Evolutionary conservation across 2,329 filamentous ascomycete genomes (phyloP).

Genomic region (Pyricularia sp.): DNA sequence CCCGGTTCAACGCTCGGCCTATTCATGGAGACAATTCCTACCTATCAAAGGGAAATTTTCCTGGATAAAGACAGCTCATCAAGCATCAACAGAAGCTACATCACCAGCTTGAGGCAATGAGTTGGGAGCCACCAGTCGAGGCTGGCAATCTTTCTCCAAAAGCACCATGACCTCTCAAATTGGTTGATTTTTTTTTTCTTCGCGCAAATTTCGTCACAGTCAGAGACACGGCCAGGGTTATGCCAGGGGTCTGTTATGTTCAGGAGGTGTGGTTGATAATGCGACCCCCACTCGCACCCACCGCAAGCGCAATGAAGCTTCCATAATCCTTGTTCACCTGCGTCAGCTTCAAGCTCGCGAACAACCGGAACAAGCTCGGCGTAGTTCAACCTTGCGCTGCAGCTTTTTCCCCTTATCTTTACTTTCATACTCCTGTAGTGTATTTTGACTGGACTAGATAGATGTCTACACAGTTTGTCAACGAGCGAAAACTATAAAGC

Average conservation of each 20-base stretch:
- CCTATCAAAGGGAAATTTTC: not conserved
- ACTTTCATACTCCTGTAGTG: not conserved
- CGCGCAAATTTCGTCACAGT: slow-evolving; percentile 1
- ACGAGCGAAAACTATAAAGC: not conserved
- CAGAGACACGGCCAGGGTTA: not conserved
- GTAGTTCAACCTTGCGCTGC: not conserved
- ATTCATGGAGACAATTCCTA: not conserved
- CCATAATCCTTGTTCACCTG: not conserved
- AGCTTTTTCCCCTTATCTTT: not conserved
- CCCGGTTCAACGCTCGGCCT: not conserved
- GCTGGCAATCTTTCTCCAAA: not conserved
- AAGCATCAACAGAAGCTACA: not conserved
- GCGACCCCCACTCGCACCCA: slow-evolving; percentile 15
- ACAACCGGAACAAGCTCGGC: not conserved
- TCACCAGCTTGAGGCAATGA: not conserved
- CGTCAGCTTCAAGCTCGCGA: not conserved
- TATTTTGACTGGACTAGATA: not conserved
- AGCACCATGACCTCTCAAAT: not conserved
- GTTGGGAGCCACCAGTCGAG: not conserved
- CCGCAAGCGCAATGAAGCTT: slow-evolving; percentile 9
- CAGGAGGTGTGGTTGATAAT: slow-evolving; percentile 5
- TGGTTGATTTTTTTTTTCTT: not conserved
- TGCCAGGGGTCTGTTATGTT: not conserved
- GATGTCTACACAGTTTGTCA: not conserved
- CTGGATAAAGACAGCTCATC: not conserved